Percentiles rank a stretch among this genome's conserved stretches.
Conservation (phyloP, 2,329 filamentous ascomycete species). For the Alternaria sp. region DNA sequence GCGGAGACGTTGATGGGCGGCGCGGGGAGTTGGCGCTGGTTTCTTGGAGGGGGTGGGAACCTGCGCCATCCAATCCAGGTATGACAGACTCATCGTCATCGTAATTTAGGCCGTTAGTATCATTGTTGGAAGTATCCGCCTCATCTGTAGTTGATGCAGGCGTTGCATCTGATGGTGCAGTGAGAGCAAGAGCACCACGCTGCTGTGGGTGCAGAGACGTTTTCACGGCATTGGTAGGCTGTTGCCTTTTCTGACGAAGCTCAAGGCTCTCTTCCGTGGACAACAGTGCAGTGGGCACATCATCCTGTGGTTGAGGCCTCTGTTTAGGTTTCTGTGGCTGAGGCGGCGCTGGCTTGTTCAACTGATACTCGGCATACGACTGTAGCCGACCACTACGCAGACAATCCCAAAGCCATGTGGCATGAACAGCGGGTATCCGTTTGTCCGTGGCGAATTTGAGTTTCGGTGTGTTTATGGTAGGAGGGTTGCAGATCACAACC, state of each 20-base stretch:
- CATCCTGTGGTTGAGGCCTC: constrained; percentile 18
- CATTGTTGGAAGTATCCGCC: constrained; percentile 15
- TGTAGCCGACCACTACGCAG: constrained; percentile 62
- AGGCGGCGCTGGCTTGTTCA: constrained; percentile 23
- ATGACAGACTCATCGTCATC: constrained; percentile 20
- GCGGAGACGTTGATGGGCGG: constrained; percentile 38
- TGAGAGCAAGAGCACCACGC: constrained; percentile 34
- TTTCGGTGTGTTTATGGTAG: constrained; percentile 71
- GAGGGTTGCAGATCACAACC: constrained; percentile 74
- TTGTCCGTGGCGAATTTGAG: constrained; percentile 76
- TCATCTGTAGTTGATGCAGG: constrained; percentile 28
- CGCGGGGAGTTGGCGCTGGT: constrained; percentile 39
- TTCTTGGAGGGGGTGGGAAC: constrained; percentile 36
- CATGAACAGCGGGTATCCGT: constrained; percentile 79
- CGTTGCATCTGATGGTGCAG: constrained; percentile 25
- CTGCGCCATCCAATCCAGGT: constrained; percentile 27
- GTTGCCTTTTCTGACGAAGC: constrained; percentile 26
- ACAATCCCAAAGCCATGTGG: constrained; percentile 85
- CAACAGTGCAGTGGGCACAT: constrained; percentile 26
- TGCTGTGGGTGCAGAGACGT: constrained; percentile 23
- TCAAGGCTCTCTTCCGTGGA: constrained; percentile 31
- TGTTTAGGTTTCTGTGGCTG: constrained; percentile 20
- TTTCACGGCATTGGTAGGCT: constrained; percentile 15
- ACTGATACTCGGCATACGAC: constrained; percentile 53
- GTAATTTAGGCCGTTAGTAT: constrained; percentile 6